Conservation (phyloP, 352 stramenopile genomes). For the Pythium rhizo-oryzae region DNA sequence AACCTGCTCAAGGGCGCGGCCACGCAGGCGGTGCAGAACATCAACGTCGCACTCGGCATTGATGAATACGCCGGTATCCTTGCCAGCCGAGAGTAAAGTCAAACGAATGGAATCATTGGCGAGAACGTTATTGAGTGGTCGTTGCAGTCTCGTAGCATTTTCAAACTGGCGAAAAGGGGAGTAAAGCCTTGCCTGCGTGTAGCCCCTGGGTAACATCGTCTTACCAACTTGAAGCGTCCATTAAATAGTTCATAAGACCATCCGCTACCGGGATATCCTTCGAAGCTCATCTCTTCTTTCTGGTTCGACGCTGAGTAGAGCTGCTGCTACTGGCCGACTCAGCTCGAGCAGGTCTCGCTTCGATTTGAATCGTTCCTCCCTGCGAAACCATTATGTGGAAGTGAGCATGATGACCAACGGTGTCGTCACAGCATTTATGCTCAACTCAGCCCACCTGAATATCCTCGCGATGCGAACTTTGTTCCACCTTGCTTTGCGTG, state of each 20-base stretch:
- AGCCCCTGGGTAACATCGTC: background rate
- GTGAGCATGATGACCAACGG: background rate
- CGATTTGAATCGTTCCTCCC: slow-evolving; percentile 76
- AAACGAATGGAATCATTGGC: background rate
- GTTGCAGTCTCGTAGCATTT: too few species aligned
- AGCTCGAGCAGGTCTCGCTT: slow-evolving; percentile 30
- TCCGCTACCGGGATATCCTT: background rate
- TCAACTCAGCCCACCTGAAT: slow-evolving; percentile 53
- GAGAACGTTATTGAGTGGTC: background rate
- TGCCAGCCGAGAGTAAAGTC: slow-evolving; percentile 17
- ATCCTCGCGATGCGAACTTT: slow-evolving; percentile 76
- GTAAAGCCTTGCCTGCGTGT: background rate
- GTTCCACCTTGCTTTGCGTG: slow-evolving; percentile 85
- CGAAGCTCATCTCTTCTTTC: slow-evolving; percentile 27
- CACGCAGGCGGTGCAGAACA: slow-evolving; percentile 94
- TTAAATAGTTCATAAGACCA: slow-evolving; percentile 20
- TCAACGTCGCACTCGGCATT: slow-evolving; percentile 93
- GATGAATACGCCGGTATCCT: slow-evolving; percentile 84
- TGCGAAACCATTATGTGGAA: slow-evolving; percentile 4
- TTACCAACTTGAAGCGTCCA: background rate
- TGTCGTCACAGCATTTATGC: background rate
- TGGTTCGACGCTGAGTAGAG: slow-evolving; percentile 13
- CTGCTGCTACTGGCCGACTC: slow-evolving; percentile 8
- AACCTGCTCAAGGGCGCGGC: slow-evolving; percentile 95
- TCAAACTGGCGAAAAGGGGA: too few species aligned